phyloP scores from a whole-genome alignment of 768 basidiomycete species.

The Mycena kentingensis region DNA sequence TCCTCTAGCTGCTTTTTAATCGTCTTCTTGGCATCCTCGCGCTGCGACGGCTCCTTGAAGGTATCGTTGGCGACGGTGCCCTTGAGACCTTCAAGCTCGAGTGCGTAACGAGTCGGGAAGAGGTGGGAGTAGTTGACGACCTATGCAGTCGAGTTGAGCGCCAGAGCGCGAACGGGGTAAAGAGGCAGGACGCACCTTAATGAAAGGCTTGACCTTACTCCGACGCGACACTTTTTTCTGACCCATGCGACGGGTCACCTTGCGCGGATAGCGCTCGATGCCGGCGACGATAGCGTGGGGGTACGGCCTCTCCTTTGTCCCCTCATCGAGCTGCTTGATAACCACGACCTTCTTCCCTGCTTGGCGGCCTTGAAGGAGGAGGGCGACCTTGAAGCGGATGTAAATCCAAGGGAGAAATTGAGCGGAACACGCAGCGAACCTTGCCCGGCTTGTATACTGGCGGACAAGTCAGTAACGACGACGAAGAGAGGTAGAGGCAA shows the following conservation, averaged over 20 bases:
- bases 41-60: constrained; percentile 96
- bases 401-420: background rate
- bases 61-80: constrained; percentile 81
- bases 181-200: constrained; percentile 70
- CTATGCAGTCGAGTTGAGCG: constrained; percentile 29
- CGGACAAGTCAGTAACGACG: constrained; percentile 18
- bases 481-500: constrained; percentile 11
- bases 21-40: constrained; percentile 92
- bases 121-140: constrained; percentile 97
- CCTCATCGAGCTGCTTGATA: constrained; percentile 97
- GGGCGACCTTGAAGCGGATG: constrained; percentile 68
- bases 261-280: constrained; percentile 96
- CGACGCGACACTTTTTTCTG: constrained; percentile 90
- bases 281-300: constrained; percentile 98
- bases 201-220: constrained; percentile 99
- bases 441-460: constrained; percentile 95
- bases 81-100: constrained; percentile 95
- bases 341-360: constrained; percentile 99
- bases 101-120: constrained; percentile 98
- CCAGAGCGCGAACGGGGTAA: background rate
- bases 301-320: constrained; percentile 93
- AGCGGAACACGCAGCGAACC: constrained; percentile 46
- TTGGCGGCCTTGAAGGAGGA: constrained; percentile 98
- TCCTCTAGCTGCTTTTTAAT: constrained; percentile 98
- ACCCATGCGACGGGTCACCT: constrained; percentile 97